Evolutionary conservation across 106 monocot species (phyloP).

Genomic region (Allium fistulosum): DNA sequence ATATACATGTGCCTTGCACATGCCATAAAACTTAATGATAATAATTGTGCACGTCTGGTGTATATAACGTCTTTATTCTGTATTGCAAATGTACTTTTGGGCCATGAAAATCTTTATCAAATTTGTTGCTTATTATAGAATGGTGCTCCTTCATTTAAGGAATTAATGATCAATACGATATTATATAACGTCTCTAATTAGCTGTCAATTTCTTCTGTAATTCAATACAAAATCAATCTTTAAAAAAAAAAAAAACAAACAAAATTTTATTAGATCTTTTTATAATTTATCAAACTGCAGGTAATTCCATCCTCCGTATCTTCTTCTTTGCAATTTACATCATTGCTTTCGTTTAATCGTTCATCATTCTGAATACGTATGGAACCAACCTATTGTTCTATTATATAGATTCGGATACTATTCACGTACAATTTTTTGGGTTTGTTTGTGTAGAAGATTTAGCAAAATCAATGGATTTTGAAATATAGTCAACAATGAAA

Average conservation of each 20-base stretch:
- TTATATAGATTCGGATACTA: background rate
- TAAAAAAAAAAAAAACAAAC: background rate
- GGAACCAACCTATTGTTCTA: background rate
- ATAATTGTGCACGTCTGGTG: no score
- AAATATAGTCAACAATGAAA: no score
- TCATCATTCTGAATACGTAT: background rate
- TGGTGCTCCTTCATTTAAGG: constrained; percentile 2
- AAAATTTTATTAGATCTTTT: background rate
- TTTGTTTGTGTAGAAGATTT: background rate
- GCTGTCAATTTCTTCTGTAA: background rate
- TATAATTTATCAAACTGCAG: no score
- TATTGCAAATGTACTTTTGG: no score
- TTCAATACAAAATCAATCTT: background rate
- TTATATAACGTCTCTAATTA: background rate
- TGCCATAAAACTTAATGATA: no score
- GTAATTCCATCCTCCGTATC: background rate
- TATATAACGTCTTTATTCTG: no score
- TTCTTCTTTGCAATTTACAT: background rate
- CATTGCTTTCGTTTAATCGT: background rate
- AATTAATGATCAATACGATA: background rate
- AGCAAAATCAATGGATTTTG: no score
- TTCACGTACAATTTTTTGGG: background rate
- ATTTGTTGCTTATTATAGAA: no score
- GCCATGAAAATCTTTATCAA: no score
- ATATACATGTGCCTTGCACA: no score